Evolutionary conservation across 805 yeast genomes (phyloP).

Genomic region (Saccharomycopsis sp.): DNA sequence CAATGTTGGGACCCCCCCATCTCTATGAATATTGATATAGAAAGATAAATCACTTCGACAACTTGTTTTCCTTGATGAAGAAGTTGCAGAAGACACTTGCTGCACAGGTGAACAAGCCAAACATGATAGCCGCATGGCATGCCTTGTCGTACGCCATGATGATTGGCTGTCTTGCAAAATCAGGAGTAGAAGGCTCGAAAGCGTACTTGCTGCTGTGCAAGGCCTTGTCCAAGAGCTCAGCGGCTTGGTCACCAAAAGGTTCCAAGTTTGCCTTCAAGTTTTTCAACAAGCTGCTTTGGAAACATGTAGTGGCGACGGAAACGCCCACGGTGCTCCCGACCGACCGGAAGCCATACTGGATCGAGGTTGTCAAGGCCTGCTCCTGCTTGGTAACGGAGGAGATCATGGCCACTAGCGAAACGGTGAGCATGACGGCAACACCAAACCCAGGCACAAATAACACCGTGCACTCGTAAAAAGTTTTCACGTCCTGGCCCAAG

Average conservation of each 20-base stretch:
- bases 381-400: constrained; percentile 59
- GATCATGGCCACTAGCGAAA: constrained; percentile 64
- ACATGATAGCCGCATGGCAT: constrained; percentile 17
- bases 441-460: constrained; percentile 54
- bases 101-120: constrained; percentile 13
- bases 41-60: constrained; percentile 1
- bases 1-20: not conserved
- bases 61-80: constrained; percentile 12
- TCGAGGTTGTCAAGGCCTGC: constrained; percentile 83
- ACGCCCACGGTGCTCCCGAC: constrained; percentile 85
- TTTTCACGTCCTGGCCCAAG: constrained; percentile 18
- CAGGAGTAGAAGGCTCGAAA: constrained; percentile 42
- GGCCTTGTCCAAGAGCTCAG: constrained; percentile 43
- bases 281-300: constrained; percentile 38
- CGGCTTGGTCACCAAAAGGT: constrained; percentile 29
- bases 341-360: constrained; percentile 81
- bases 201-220: constrained; percentile 49
- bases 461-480: constrained; percentile 35
- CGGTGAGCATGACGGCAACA: constrained; percentile 58
- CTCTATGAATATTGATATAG: not conserved
- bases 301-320: constrained; percentile 55
- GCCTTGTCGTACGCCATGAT: constrained; percentile 24
- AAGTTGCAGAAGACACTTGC: constrained; percentile 8
- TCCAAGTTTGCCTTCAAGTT: constrained; percentile 2
- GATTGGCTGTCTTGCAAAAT: constrained; percentile 38